Base-by-base conservation (phyloP, 768 basidiomycete genomes). In the Phlebiopsis flavidoalba region DNA sequence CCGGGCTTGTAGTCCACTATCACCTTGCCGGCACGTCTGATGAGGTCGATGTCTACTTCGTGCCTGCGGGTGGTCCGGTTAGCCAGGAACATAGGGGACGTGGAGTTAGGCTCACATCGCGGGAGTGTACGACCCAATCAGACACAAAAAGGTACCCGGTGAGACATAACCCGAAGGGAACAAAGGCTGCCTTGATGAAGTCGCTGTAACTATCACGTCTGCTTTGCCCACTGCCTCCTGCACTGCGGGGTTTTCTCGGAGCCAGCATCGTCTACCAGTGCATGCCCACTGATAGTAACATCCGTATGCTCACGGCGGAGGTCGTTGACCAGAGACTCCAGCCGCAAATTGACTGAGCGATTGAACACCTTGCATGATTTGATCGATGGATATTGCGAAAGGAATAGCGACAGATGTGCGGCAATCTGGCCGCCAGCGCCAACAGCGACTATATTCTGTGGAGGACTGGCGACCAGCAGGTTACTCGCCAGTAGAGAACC, bases 81-180 rank as follows among this genome's bases (percentile, higher is more conserved):
- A 11, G 36, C 31, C 50, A 52, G 14, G 14, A 19, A 53, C 17
- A 5, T 11, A 53, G 11, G 4, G 40, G 51, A 43, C 15, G 17
- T 53, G 24, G n/a, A 17, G 6, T 46, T 1, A 21, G n/a, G 63
- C 68, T 57, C 11, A 70, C 94, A 95, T 96, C 2, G 74, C 68
- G 1, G 89, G 89, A 17, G 79, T 94, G 68, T 91, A 95, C 59
- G 89, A 91, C 5, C 93, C 93, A 26, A 93, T 83, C 2, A 95
- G 75, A 59, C 92, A 83, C 36, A 95, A 66, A 64, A 91, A 89
- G 0, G 88, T 79, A 0, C 85, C 85, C 1, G 79, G 70, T 3
- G 77, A 74, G 11, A 93, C 83, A 79, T 84, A 87, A 0, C 76
- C 67, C 0, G 84, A 83, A 2, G 85, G 82, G 70, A 95, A 92